Base-by-base conservation (phyloP, 495 filamentous ascomycete genomes). In the Penicillium turbatum region DNA sequence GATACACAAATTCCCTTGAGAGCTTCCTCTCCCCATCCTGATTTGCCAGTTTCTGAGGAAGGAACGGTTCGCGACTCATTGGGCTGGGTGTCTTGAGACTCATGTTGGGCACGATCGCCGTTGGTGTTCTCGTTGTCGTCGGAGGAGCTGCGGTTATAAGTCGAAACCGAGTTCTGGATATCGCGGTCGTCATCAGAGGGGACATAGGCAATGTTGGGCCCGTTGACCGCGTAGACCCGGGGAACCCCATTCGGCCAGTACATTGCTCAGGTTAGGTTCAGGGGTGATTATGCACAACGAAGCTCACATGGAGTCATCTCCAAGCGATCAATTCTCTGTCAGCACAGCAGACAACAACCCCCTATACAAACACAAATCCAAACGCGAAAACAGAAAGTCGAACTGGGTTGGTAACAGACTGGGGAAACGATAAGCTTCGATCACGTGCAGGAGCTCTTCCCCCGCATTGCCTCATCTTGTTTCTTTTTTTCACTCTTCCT, bases 171-270 rank as follows among this genome's bases (percentile, higher is more conserved):
- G 12, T 19, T n/a, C 2, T 17, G n/a, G 17, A 36, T 34, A 21
- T 64, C 53, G 45, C 55, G 56, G 48, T 67, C 40, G 35, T 79
- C 76, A 36, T 77, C 74, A 36, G 72, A 66, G 55, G 63, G 61
- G 21, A 68, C 60, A 48, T 64, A 54, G 12, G 71, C 60, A 41
- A 68, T 71, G 60, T 69, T 62, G 43, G 79, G 77, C 59, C 79
- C 75, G 71, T 80, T 86, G 72, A 86, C 86, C 69, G 88, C 87
- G 80, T 92, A 95, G 64, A 95, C 86, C 71, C 85, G 80, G 54
- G 92, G 91, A 56, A 90, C 88, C 69, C 90, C 90, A 73, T 93
- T 79, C 62, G 92, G 92, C 92, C 92, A 97, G 80, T 97, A 97
- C 92, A 97, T 97, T 79, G 80, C 80, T 82, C 64, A 53, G 54